phyloP scores from a whole-genome alignment of 1,284 basidiomycete species.

The Puccinia coronata region DNA sequence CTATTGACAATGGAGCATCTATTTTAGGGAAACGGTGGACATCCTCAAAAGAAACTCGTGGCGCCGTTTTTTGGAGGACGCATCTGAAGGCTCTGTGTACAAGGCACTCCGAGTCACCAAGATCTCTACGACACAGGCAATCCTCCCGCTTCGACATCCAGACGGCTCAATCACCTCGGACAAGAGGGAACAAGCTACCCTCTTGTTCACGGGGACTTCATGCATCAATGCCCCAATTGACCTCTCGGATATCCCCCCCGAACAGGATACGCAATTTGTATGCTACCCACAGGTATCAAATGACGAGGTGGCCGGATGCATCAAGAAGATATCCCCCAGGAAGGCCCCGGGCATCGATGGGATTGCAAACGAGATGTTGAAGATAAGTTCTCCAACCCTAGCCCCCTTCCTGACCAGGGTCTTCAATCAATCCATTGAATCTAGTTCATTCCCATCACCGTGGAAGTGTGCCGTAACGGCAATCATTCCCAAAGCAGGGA shows the following conservation, averaged over 20 bases:
- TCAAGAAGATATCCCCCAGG: not conserved
- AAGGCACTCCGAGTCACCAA: not conserved
- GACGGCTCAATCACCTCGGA: not conserved
- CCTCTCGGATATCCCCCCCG: not conserved
- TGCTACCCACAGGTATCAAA: not conserved
- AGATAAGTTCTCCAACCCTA: not conserved
- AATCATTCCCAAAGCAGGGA: constrained; percentile 12
- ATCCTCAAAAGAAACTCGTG: not conserved
- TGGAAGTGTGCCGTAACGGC: constrained; percentile 1
- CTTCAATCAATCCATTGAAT: not conserved
- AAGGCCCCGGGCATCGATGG: too few relatives aligned
- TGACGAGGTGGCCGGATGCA: not conserved
- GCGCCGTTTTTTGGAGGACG: not conserved
- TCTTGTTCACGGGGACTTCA: not conserved
- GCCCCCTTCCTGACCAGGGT: not conserved
- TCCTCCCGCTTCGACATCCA: not conserved
- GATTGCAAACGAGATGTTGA: not conserved
- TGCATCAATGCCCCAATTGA: not conserved
- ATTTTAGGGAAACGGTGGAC: too few relatives aligned
- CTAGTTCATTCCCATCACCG: not conserved
- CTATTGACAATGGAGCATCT: too few relatives aligned
- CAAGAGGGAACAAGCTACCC: not conserved
- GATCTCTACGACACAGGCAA: too few relatives aligned
- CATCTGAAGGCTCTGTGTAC: not conserved
- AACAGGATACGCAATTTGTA: too few relatives aligned